phyloP scores from a whole-genome alignment of 352 stramenopile genomes.

The Phytophthora pseudosyringae region DNA sequence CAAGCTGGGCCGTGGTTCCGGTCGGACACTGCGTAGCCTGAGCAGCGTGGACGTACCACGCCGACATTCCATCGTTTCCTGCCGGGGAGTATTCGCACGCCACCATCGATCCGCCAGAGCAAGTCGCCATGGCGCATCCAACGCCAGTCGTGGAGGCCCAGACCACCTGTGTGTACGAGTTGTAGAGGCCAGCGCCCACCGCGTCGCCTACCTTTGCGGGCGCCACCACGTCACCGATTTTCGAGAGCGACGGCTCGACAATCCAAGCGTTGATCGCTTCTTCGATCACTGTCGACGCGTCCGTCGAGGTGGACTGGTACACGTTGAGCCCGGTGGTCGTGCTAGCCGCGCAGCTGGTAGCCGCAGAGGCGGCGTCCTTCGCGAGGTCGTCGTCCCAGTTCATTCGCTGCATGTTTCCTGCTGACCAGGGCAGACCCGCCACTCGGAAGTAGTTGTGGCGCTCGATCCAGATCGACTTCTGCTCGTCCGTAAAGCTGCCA shows the following conservation, averaged over 20 bases:
- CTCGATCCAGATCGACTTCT: slow-evolving; percentile 75
- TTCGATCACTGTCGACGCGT: slow-evolving; percentile 48
- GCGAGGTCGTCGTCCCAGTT: slow-evolving; percentile 68
- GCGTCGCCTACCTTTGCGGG: slow-evolving; percentile 40
- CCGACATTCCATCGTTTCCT: slow-evolving; percentile 58
- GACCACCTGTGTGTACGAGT: slow-evolving; percentile 78
- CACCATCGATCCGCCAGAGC: slow-evolving; percentile 47
- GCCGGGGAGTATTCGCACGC: slow-evolving; percentile 69
- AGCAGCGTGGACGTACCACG: slow-evolving; percentile 65
- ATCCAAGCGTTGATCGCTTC: slow-evolving; percentile 64
- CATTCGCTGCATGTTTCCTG: slow-evolving; percentile 71
- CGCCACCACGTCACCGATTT: slow-evolving; percentile 35
- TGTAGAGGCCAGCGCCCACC: slow-evolving; percentile 69
- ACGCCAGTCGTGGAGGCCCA: slow-evolving; percentile 71
- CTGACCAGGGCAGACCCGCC: slow-evolving; percentile 59
- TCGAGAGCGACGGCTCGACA: slow-evolving; percentile 42
- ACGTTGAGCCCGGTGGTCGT: slow-evolving; percentile 57
- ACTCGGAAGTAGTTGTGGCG: slow-evolving; percentile 81
- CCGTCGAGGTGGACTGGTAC: slow-evolving; percentile 41
- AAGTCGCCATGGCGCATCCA: slow-evolving; percentile 66
- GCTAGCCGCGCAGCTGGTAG: slow-evolving; percentile 43
- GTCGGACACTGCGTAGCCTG: slow-evolving; percentile 54
- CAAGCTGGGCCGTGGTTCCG: slow-evolving; percentile 44
- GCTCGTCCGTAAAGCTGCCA: slow-evolving; percentile 34
- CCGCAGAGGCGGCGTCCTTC: slow-evolving; percentile 44